Conservation (phyloP, 371 early-diverging fungal genomes). For the Capniomyces stellatus region DNA sequence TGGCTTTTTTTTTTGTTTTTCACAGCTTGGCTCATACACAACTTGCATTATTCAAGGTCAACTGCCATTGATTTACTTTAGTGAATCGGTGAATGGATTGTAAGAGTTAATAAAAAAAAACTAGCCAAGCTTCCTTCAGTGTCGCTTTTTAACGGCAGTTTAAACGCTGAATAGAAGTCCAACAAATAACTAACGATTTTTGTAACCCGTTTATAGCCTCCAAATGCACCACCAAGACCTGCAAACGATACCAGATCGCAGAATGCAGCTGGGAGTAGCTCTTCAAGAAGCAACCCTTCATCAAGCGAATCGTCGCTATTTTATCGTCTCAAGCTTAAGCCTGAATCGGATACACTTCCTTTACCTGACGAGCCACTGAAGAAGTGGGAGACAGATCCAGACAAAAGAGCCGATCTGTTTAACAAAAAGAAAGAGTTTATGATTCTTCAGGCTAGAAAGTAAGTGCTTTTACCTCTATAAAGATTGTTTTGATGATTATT, state of each 20-base stretch:
- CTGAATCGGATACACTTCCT: slow-evolving; percentile 7
- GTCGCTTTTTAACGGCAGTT: too few relatives aligned
- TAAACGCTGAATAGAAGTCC: too few relatives aligned
- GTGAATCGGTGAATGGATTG: too few relatives aligned
- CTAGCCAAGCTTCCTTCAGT: too few relatives aligned
- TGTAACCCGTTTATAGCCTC: too few relatives aligned
- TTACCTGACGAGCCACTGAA: slow-evolving; percentile 41
- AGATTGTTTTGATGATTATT: too few relatives aligned
- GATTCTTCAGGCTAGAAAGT: slow-evolving; percentile 49
- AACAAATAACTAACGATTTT: too few relatives aligned
- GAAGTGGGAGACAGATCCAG: slow-evolving; percentile 56
- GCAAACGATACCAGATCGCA: too few relatives aligned
- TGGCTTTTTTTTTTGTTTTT: not conserved
- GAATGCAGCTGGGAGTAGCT: slow-evolving; percentile 1
- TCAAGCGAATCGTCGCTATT: slow-evolving; percentile 17
- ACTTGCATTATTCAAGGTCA: slow-evolving; percentile 1
- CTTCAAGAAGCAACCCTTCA: slow-evolving; percentile 6
- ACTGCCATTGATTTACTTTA: too few relatives aligned
- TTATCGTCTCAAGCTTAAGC: slow-evolving; percentile 5
- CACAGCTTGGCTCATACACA: not conserved
- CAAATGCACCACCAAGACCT: too few relatives aligned
- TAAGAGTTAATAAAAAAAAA: too few relatives aligned
- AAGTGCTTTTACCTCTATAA: too few relatives aligned
- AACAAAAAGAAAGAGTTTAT: slow-evolving; percentile 69
- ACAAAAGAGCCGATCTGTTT: slow-evolving; percentile 54